Percentiles rank a stretch among this genome's conserved stretches.
Evolutionary conservation across 805 yeast genomes (phyloP).

Genomic region (Candida palmyrensis): DNA sequence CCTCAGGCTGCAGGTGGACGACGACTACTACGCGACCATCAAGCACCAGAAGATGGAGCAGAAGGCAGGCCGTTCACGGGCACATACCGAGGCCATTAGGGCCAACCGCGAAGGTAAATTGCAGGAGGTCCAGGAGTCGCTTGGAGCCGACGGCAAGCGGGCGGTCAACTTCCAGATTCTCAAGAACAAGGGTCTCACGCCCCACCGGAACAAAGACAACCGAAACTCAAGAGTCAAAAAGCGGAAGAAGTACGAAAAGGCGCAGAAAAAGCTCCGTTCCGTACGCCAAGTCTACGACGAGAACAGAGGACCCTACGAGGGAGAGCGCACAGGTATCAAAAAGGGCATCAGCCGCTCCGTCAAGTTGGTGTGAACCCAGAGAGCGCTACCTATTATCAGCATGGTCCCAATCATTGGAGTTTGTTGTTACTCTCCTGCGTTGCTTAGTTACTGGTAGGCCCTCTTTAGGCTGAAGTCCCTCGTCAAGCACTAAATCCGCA

Average conservation of each 20-base stretch:
- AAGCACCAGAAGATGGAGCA: slow-evolving; percentile 42
- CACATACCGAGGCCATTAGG: slow-evolving; percentile 64
- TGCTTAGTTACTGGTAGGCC: no score
- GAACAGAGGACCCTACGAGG: slow-evolving; percentile 70
- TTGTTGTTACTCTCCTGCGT: no score
- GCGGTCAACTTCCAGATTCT: slow-evolving; percentile 91
- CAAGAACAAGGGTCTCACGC: slow-evolving; percentile 95
- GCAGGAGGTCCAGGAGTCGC: slow-evolving; percentile 60
- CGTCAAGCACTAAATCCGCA: no score
- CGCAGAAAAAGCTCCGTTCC: slow-evolving; percentile 88
- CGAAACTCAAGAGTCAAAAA: slow-evolving; percentile 96
- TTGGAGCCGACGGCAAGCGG: slow-evolving; percentile 83
- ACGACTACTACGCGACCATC: slow-evolving; percentile 55
- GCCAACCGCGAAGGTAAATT: slow-evolving; percentile 86
- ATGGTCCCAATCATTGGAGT: no score
- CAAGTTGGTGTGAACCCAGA: slow-evolving; percentile 58
- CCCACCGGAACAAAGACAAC: slow-evolving; percentile 87
- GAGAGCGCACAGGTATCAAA: slow-evolving; percentile 96
- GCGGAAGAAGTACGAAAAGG: slow-evolving; percentile 94
- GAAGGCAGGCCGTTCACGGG: slow-evolving; percentile 50
- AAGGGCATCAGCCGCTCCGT: slow-evolving; percentile 88
- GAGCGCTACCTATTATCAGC: no score
- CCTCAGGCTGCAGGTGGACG: no score
- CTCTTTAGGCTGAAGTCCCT: no score
- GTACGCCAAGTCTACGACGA: slow-evolving; percentile 86